Conservation (phyloP, 2,329 filamentous ascomycete genomes). For the Nectriaceae sp. region DNA sequence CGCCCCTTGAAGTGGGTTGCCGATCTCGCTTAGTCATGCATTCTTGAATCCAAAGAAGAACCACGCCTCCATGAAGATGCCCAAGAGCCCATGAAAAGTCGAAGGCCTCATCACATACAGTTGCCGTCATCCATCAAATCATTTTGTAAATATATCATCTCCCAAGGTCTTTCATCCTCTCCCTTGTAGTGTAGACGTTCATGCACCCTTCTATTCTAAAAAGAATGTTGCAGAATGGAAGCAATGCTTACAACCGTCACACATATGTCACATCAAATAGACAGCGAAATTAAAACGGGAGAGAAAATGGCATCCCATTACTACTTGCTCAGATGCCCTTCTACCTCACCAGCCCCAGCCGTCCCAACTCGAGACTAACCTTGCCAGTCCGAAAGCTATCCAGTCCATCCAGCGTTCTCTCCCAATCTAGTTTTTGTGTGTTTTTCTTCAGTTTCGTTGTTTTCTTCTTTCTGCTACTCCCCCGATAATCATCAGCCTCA, state of each 20-base stretch:
- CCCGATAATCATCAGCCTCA: constrained; percentile 11
- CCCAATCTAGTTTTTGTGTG: constrained; percentile 28
- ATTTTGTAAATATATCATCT: no score
- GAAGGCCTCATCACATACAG: no score
- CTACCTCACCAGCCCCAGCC: constrained; percentile 23
- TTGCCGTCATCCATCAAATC: no score
- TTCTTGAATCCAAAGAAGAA: no score
- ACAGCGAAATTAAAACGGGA: constrained; percentile 3
- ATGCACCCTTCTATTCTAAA: background rate
- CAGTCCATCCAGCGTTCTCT: constrained; percentile 25
- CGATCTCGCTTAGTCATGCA: no score
- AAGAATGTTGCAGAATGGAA: background rate
- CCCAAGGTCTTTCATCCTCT: background rate
- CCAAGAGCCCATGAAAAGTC: no score
- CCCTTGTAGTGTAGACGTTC: background rate
- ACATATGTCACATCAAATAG: background rate
- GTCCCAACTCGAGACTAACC: constrained; percentile 9
- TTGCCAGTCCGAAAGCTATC: constrained; percentile 27
- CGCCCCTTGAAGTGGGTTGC: no score
- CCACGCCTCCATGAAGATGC: no score
- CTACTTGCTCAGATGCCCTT: constrained; percentile 29
- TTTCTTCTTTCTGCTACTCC: constrained; percentile 18
- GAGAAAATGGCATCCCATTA: constrained; percentile 24
- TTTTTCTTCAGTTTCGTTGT: constrained; percentile 25
- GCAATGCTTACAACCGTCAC: background rate